A percentile compares a stretch with the other conserved stretches of the same genome.
phyloP scores from a whole-genome alignment of 1,284 basidiomycete genomes.

The Chiua sp. region DNA sequence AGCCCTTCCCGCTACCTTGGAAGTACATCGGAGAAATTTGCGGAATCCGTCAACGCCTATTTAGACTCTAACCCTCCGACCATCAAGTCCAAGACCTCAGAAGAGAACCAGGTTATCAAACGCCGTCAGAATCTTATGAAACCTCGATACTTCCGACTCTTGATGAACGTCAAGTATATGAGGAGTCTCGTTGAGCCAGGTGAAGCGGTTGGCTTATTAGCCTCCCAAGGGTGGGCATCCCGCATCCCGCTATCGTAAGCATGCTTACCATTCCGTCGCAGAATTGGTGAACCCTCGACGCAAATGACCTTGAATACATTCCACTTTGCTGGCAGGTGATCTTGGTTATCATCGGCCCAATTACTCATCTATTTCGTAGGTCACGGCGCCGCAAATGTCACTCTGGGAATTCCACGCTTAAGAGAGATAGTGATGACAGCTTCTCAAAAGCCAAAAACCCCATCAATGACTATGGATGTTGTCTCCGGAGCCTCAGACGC shows the following conservation, averaged over 20 bases:
- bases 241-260: neutral
- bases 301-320: slow-evolving; percentile 99
- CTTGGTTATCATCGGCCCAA: neutral
- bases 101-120: slow-evolving; percentile 44
- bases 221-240: slow-evolving; percentile 89
- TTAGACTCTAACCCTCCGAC: slow-evolving; percentile 74
- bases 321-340: slow-evolving; percentile 89
- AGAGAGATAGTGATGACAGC: slow-evolving; percentile 99
- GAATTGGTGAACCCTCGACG: slow-evolving; percentile 98
- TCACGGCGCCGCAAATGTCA: slow-evolving; percentile 99
- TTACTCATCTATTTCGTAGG: slow-evolving; percentile 51
- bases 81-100: slow-evolving; percentile 62
- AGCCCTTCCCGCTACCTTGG: slow-evolving; percentile 87
- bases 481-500: slow-evolving; percentile 56
- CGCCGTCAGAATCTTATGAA: slow-evolving; percentile 56
- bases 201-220: slow-evolving; percentile 96
- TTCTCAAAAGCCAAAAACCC: slow-evolving; percentile 95
- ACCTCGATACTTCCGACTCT: slow-evolving; percentile 69
- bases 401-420: slow-evolving; percentile 97
- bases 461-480: slow-evolving; percentile 95
- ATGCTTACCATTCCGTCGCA: slow-evolving; percentile 35
- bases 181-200: slow-evolving; percentile 95
- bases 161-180: slow-evolving; percentile 94
- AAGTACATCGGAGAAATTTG: slow-evolving; percentile 93
- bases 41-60: slow-evolving; percentile 82